Conservation (phyloP, 1,139 yeast species). For the Pichia sp. region DNA sequence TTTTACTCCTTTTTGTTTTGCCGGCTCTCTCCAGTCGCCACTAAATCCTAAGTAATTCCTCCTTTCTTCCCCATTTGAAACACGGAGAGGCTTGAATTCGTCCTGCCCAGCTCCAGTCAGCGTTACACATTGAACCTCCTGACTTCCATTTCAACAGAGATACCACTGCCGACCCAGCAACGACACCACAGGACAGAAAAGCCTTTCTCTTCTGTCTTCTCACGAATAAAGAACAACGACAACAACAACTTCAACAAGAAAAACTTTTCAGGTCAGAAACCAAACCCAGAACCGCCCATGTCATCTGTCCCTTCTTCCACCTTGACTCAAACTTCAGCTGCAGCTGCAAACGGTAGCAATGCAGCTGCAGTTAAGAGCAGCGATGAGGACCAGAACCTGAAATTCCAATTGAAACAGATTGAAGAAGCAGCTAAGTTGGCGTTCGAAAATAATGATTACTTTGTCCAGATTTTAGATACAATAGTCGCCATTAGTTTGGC, state of each 20-base stretch:
- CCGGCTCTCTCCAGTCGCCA: not conserved
- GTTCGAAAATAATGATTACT: slow-evolving; percentile 26
- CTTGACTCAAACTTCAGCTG: not conserved
- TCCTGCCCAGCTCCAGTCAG: not conserved
- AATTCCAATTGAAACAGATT: slow-evolving; percentile 21
- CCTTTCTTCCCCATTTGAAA: not conserved
- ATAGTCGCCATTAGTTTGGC: slow-evolving; percentile 26
- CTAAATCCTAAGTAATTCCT: not conserved
- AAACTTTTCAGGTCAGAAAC: not conserved
- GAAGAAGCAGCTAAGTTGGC: slow-evolving; percentile 29
- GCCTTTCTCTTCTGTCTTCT: not conserved
- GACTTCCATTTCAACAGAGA: not conserved
- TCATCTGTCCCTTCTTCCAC: not conserved
- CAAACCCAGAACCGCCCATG: not conserved
- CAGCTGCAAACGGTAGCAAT: not conserved
- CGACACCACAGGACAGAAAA: not conserved
- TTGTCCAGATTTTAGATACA: slow-evolving; percentile 27
- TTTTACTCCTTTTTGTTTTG: not conserved
- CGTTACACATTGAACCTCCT: not conserved
- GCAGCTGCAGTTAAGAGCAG: not conserved
- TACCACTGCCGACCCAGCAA: not conserved
- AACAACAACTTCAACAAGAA: not conserved
- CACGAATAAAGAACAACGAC: not conserved
- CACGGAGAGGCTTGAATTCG: not conserved
- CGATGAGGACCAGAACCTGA: not conserved